Base-by-base conservation (phyloP, 768 basidiomycete species). In the Phanerodontia chrysosporium region DNA sequence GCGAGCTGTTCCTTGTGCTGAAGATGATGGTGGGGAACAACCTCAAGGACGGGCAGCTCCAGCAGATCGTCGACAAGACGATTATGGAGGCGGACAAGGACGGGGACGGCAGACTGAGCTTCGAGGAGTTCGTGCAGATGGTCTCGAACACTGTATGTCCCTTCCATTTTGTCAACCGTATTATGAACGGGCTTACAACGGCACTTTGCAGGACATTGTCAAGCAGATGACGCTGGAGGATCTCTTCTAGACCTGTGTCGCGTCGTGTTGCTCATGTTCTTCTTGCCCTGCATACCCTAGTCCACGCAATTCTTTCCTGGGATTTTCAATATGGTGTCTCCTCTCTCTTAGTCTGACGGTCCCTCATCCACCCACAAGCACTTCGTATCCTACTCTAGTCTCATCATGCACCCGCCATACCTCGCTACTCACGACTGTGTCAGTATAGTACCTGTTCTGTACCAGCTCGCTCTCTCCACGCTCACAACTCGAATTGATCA, bases 21-120 rank as follows among this genome's bases (percentile, higher is more conserved):
- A 99, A 99, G 82, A 98, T 98, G 93, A 99, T 99, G 97, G 97
- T 98, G 51, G 97, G 97, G 32, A 98, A 90, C 73, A 99, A 99
- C 74, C 78, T 99, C 67, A 99, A 99, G 93, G 97, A 99, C 71
- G 92, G 96, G 70, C 97, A 98, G 77, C 77, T 99, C 60, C 97
- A 99, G 73, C 97, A 98, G 72, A 99, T 99, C 60, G 97, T 99
- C 18, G 97, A 99, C 75, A 99, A 99, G 79, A 98, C 97, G 9
- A 99, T 99, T 72, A 95, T 99, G 94, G 97, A 99, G 75, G 97
- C 95, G 12, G 97, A 99, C 70, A 90, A 92, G 71, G 95, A 99
- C 69, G 95, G 92, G 1, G 97, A 99, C 70, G 97, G 97, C 27
- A 98, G 95, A 73, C 81, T 99, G 61, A 92, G 85, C 74, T 99